These are phyloP conservation scores for Tricholoma terreum DNA, from an alignment of 768 basidiomycete species.

Conservation along the genomic window DNA sequence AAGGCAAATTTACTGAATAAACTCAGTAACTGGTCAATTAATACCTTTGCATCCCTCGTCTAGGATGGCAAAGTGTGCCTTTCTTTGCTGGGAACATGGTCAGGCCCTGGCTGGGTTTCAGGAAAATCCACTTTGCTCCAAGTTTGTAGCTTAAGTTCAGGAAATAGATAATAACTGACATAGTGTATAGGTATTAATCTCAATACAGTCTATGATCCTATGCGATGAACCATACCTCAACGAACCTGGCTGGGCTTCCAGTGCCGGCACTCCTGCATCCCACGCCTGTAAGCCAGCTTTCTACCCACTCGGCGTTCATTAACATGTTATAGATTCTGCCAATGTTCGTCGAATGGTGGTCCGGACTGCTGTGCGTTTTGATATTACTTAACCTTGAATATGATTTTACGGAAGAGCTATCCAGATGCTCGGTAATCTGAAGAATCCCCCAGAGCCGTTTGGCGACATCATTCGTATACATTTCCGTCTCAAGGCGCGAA, in stretches of 20 bases:
- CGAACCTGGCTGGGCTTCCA: slow-evolving; percentile 83
- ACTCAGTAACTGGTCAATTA: background rate
- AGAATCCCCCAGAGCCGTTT: slow-evolving; percentile 81
- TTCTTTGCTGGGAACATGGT: slow-evolving; percentile 89
- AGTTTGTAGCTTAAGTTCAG: slow-evolving; percentile 34
- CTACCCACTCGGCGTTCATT: background rate
- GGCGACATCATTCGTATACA: slow-evolving; percentile 86
- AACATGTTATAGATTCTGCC: slow-evolving; percentile 63
- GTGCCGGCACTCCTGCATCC: slow-evolving; percentile 72
- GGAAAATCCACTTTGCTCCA: slow-evolving; percentile 90
- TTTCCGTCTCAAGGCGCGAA: slow-evolving; percentile 79
- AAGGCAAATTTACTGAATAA: slow-evolving; percentile 19
- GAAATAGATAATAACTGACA: slow-evolving; percentile 37
- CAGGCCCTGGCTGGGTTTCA: slow-evolving; percentile 89
- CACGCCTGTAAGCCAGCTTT: slow-evolving; percentile 57
- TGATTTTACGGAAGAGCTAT: slow-evolving; percentile 4
- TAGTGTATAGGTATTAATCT: slow-evolving; percentile 78
- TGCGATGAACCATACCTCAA: slow-evolving; percentile 94
- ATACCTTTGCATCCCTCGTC: background rate
- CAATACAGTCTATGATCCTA: slow-evolving; percentile 95
- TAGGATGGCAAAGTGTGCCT: slow-evolving; percentile 95
- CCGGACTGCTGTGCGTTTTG: slow-evolving; percentile 66
- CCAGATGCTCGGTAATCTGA: slow-evolving; percentile 84
- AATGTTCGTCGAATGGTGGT: slow-evolving; percentile 94
- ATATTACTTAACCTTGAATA: background rate